Conservation (phyloP, 2,329 filamentous ascomycete species). For the Emmonsiellopsis sp. region DNA sequence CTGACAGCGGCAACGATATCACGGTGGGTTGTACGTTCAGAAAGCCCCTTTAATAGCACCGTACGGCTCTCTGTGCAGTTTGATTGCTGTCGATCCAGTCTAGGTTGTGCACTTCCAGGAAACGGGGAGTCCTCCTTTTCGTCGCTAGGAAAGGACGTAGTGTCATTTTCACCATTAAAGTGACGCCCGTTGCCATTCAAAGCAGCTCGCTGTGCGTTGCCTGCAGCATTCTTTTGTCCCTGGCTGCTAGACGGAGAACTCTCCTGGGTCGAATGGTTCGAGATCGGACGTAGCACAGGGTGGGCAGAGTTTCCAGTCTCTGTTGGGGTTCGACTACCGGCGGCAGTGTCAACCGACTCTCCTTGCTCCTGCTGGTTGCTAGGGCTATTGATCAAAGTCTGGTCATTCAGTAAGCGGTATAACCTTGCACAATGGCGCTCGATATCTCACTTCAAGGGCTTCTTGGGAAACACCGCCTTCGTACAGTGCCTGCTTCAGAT, state of each 20-base stretch:
- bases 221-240: background rate
- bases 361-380: background rate
- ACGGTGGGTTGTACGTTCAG: conserved; percentile 51
- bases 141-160: conserved; percentile 16
- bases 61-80: conserved; percentile 18
- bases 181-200: background rate
- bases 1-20: conserved; percentile 58
- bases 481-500: conserved; percentile 40
- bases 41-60: conserved; percentile 53
- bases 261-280: background rate
- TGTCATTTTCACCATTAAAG: conserved; percentile 16
- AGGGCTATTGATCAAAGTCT: conserved; percentile 9
- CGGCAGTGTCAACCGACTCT: background rate
- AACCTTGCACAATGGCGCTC: conserved; percentile 1
- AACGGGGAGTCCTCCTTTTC: conserved; percentile 15
- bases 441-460: conserved; percentile 36
- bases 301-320: background rate
- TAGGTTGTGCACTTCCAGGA: conserved; percentile 11
- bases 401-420: conserved; percentile 8
- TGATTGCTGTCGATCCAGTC: conserved; percentile 11
- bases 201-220: background rate
- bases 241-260: background rate
- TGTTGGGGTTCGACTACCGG: background rate
- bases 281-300: background rate
- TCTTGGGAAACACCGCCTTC: conserved; percentile 41